Evolutionary conservation across 2,329 filamentous ascomycete species (phyloP), one percentile per base, ranked within the genome.

Genomic region (Colletotrichum chlorophyti): DNA sequence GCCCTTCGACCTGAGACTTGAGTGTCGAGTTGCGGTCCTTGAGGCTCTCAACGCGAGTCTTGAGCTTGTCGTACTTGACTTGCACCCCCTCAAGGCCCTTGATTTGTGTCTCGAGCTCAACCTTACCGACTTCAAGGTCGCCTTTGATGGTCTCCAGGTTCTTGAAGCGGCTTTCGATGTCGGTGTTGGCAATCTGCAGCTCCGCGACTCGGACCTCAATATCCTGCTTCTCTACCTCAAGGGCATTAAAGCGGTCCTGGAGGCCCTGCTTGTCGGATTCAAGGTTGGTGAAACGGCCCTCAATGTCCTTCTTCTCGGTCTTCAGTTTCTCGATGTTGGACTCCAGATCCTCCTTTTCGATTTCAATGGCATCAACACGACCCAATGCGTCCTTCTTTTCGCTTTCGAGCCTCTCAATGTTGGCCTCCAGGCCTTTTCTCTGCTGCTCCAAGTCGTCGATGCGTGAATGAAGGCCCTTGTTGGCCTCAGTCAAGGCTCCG

Each of bases 391-490:
- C 31, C 21, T 55, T 58, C 32, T 51, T 61, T 34, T 62, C 60
- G 3, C n/a, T 35, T 43, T 57, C 47, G 1, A 62, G 58, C 35
- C 34, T 43, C 23, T 60, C 52, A 19, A 62, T 42, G 24, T 37
- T 52, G 27, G 60, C 38, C 34, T 61, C 45, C 11, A 62, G 47
- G 9, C 48, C 38, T 35, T 59, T 61, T 53, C 48, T 54, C 59
- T 63, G 52, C 27, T 52, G 24, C 17, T 58, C 53, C 11, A 63
- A 53, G 11, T 35, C 41, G 17, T 61, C 61, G 53, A 61, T 61
- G 4, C 58, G 61, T 6, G 41, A 17, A 27, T 61, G 47, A 11
- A 61, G 34, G 6, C 35, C 15, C 40, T 53, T 61, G 24, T 54
- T 59, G 49, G 48, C 50, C 6, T 62, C 53, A 2, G 35, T 12